Evolutionary conservation across 2,329 filamentous ascomycete species (phyloP).

Genomic region (Cryphonectria radicalis): DNA sequence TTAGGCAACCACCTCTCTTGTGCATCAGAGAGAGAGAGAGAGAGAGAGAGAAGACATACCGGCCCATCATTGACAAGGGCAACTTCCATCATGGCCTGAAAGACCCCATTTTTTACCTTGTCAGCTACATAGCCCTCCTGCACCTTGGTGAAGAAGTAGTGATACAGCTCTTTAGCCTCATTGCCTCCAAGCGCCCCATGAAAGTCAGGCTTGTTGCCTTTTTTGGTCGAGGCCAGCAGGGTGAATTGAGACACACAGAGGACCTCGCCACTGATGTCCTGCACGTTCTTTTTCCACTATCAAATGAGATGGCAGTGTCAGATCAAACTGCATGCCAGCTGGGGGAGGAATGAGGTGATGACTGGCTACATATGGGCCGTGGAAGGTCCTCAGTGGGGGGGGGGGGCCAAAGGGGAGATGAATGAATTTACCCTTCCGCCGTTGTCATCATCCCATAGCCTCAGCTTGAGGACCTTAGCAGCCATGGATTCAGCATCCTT

Average conservation of each 20-base stretch:
- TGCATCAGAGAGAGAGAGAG: not conserved
- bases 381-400: not conserved
- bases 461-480: conserved; percentile 84
- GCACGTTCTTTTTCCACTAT: conserved; percentile 88
- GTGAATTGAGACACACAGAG: conserved; percentile 99
- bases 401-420: conserved; percentile 16
- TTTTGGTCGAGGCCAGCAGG: conserved; percentile 88
- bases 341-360: not conserved
- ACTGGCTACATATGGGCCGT: not conserved
- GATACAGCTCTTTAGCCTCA: conserved; percentile 80
- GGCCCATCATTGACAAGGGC: conserved; percentile 85
- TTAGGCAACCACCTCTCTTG: conserved; percentile 21
- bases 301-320: conserved; percentile 28
- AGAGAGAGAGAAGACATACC: conserved; percentile 42
- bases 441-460: conserved; percentile 84
- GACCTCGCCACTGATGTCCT: conserved; percentile 87
- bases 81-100: conserved; percentile 99
- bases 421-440: conserved; percentile 62
- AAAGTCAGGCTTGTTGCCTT: conserved; percentile 94
- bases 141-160: conserved; percentile 80
- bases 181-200: conserved; percentile 82
- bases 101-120: conserved; percentile 90
- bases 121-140: conserved; percentile 71
- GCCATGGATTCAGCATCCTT: conserved; percentile 87
- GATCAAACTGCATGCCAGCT: not conserved